Evolutionary conservation across 2,329 filamentous ascomycete species (phyloP), one percentile per base, ranked within the genome.

Genomic region (Zelopaecilomyces penicillatus): DNA sequence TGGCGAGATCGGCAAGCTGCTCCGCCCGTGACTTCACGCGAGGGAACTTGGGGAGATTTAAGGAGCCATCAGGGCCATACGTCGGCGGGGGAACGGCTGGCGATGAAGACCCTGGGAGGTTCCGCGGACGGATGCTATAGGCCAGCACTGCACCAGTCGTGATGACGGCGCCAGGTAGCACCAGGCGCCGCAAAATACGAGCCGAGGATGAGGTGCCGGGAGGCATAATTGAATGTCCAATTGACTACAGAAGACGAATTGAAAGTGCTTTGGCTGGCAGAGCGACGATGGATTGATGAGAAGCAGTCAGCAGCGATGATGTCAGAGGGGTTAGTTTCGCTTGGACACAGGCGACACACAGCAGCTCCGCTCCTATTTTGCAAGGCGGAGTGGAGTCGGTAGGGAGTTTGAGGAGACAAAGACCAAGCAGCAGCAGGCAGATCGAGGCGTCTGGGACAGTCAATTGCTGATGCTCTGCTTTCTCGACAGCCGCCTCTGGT

Each of bases 31-130:
- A 68, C 65, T 79, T 83, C 45, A 79, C 68, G 43, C 65, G 67
- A n/a, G 82, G 82, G 56, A 85, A 86, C 33, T 70, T 70, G 10
- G 82, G 83, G 35, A 83, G 76, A 51, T 69, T 74, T 62, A 87
- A 85, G 44, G 76, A 72, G 51, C 83, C 83, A 52, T 82, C 80
- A 51, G 81, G 75, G 53, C 79, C 80, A 57, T 80, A 84, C 46
- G 80, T 80, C 2, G 83, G 83, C 12, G 83, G 83, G 32, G 83
- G 82, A 2, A 87, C 84, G 4, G 75, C 78, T 4, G 83, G 76
- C 9, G 77, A 76, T 52, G 85, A 81, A 52, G 74, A 75, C 42
- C 84, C 84, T 39, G 83, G 83, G 48, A 88, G 83, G 60, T 85
- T 80, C 56, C 82, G 76, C 9, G 84, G 84, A 33, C 83, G 78